Conservation (phyloP, 257 asterid species). For the Rubia yunnanensis region DNA sequence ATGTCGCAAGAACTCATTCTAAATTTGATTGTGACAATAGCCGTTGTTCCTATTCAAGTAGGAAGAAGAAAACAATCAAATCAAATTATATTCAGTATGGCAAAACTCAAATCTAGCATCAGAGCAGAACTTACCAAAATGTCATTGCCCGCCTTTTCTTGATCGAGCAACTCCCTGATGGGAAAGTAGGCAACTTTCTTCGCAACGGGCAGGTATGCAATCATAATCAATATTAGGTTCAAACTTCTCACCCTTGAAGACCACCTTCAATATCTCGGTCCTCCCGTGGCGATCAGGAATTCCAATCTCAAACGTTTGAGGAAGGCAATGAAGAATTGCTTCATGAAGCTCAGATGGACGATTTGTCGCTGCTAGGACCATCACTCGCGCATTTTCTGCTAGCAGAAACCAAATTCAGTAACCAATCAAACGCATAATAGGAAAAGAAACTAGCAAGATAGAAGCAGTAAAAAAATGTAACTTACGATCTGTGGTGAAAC, state of each 20-base stretch:
- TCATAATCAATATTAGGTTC: constrained; percentile 57
- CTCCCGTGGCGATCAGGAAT: constrained; percentile 59
- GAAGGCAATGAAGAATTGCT: constrained; percentile 90
- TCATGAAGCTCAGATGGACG: constrained; percentile 98
- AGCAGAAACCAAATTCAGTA: not conserved
- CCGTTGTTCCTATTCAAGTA: constrained; percentile 47
- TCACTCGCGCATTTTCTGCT: constrained; percentile 75
- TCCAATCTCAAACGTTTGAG: constrained; percentile 94
- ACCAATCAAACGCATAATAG: not conserved
- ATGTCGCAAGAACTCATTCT: constrained; percentile 47
- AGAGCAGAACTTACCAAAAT: constrained; percentile 35
- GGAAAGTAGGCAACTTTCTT: constrained; percentile 86
- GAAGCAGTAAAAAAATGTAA: constrained; percentile 6
- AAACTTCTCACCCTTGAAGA: constrained; percentile 69
- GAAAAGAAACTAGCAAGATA: not conserved
- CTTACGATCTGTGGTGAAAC: constrained; percentile 91
- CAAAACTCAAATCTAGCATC: not conserved
- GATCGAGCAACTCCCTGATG: constrained; percentile 63
- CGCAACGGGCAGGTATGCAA: constrained; percentile 57
- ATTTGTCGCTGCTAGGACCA: constrained; percentile 97
- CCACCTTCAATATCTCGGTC: constrained; percentile 67
- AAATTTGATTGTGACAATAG: constrained; percentile 53
- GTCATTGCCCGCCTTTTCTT: constrained; percentile 55
- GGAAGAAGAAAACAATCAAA: not conserved
- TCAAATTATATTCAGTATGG: not conserved